These are phyloP conservation scores for Zelopaecilomyces penicillatus DNA, from an alignment of 2,329 filamentous ascomycete genomes.

Conservation along the genomic window DNA sequence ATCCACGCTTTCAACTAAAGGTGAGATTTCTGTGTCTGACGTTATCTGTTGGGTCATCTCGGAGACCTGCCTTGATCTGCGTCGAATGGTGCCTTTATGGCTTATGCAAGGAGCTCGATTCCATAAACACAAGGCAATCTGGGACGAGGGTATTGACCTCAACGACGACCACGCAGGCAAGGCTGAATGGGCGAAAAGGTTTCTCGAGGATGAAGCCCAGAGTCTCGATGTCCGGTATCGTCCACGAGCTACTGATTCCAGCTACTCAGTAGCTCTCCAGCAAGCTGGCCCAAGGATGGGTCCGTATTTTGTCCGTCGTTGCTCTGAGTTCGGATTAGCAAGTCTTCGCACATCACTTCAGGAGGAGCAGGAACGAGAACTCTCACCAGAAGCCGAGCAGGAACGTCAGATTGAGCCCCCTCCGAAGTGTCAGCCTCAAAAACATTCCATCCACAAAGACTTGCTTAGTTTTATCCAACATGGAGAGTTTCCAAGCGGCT, in stretches of 20 bases:
- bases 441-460: constrained; percentile 35
- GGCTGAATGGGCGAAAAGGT: constrained; percentile 24
- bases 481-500: constrained; percentile 1
- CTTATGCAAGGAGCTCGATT: constrained; percentile 48
- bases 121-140: constrained; percentile 31
- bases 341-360: neutral
- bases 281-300: neutral
- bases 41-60: constrained; percentile 52
- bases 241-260: constrained; percentile 16
- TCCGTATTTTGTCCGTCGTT: neutral
- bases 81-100: constrained; percentile 49
- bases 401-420: constrained; percentile 49
- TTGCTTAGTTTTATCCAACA: constrained; percentile 19
- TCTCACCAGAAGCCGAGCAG: constrained; percentile 54
- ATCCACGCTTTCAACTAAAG: neutral
- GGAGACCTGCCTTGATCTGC: constrained; percentile 45
- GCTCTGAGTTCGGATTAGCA: neutral
- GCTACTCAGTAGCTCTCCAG: neutral
- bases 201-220: constrained; percentile 49
- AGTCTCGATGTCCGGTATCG: constrained; percentile 44
- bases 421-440: constrained; percentile 18
- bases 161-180: neutral
- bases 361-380: constrained; percentile 63
- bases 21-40: constrained; percentile 38
- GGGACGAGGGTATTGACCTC: constrained; percentile 12